These are phyloP conservation scores for Chlamydomonas incerta DNA, from an alignment of 139 green algal genomes.

Conservation along the genomic window DNA sequence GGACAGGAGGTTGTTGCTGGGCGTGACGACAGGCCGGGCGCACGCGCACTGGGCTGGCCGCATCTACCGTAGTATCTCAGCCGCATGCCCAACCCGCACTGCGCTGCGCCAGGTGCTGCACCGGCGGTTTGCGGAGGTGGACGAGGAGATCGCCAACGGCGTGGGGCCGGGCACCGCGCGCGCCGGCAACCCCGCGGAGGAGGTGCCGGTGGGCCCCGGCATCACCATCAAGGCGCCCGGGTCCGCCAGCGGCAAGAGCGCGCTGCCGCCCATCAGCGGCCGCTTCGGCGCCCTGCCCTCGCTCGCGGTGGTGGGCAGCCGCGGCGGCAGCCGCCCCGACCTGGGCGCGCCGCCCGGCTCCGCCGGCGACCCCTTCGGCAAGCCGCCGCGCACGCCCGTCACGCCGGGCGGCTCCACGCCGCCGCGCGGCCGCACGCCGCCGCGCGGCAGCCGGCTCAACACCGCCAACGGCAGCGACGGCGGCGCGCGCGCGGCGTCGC, in stretches of 20 bases:
- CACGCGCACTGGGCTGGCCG: not conserved
- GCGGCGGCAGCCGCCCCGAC: not conserved
- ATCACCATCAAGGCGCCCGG: conserved; percentile 25
- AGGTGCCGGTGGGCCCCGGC: conserved; percentile 21
- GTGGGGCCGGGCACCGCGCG: not conserved
- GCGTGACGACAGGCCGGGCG: not conserved
- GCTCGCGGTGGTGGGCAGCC: conserved; percentile 17
- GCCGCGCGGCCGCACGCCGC: conserved; percentile 25
- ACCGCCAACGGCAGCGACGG: not conserved
- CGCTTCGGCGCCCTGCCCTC: conserved; percentile 18
- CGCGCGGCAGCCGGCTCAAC: not conserved
- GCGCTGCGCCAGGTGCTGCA: conserved; percentile 19
- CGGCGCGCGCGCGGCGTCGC: not conserved
- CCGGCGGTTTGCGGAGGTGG: conserved; percentile 35
- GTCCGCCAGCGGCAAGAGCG: not conserved
- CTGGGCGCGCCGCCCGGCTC: not conserved
- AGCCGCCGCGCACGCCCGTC: conserved; percentile 33
- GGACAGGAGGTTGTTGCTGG: not conserved
- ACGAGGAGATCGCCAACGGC: conserved; percentile 16
- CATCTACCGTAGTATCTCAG: no score
- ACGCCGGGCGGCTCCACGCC: not conserved
- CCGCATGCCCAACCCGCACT: not conserved
- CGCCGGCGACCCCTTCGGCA: not conserved
- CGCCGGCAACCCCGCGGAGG: not conserved
- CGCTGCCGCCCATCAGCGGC: conserved; percentile 39